Evolutionary conservation across 2,329 filamentous ascomycete genomes (phyloP).

Genomic region (Aureobasidium sp.): DNA sequence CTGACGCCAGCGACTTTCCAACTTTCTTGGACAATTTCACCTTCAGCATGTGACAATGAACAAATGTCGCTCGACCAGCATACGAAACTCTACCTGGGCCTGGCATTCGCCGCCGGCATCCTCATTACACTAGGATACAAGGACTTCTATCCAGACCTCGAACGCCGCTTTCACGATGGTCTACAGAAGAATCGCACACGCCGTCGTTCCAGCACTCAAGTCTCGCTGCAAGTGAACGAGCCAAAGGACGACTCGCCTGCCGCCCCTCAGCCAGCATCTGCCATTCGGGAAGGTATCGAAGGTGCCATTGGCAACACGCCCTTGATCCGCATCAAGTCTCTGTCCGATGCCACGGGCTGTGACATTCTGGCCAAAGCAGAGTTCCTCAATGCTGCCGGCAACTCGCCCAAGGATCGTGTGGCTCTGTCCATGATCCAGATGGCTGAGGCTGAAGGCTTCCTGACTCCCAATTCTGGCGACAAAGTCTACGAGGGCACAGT

Average conservation of each 20-base stretch:
- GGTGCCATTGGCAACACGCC: slow-evolving; percentile 95
- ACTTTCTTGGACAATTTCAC: background rate
- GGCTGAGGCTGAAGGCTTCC: slow-evolving; percentile 80
- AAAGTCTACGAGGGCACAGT: slow-evolving; percentile 99
- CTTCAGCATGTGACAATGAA: slow-evolving; percentile 19
- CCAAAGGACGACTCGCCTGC: slow-evolving; percentile 13
- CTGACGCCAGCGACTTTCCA: background rate
- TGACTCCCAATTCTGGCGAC: slow-evolving; percentile 85
- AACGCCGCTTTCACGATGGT: slow-evolving; percentile 65
- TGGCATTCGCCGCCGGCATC: slow-evolving; percentile 75
- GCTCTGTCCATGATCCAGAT: slow-evolving; percentile 87
- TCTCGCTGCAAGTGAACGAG: slow-evolving; percentile 38
- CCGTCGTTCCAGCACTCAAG: slow-evolving; percentile 29
- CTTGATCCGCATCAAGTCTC: slow-evolving; percentile 83
- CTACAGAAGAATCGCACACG: slow-evolving; percentile 27
- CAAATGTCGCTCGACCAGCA: slow-evolving; percentile 19
- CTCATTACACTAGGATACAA: slow-evolving; percentile 81
- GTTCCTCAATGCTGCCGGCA: slow-evolving; percentile 94
- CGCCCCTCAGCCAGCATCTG: slow-evolving; percentile 12
- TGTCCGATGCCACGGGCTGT: slow-evolving; percentile 89
- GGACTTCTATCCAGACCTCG: slow-evolving; percentile 80
- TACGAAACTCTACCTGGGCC: slow-evolving; percentile 21
- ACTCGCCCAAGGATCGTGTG: slow-evolving; percentile 95
- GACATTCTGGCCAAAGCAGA: slow-evolving; percentile 95
- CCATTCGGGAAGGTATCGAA: slow-evolving; percentile 82